Evolutionary conservation across 805 yeast genomes (phyloP).

Genomic region (Barnettozyma populi): DNA sequence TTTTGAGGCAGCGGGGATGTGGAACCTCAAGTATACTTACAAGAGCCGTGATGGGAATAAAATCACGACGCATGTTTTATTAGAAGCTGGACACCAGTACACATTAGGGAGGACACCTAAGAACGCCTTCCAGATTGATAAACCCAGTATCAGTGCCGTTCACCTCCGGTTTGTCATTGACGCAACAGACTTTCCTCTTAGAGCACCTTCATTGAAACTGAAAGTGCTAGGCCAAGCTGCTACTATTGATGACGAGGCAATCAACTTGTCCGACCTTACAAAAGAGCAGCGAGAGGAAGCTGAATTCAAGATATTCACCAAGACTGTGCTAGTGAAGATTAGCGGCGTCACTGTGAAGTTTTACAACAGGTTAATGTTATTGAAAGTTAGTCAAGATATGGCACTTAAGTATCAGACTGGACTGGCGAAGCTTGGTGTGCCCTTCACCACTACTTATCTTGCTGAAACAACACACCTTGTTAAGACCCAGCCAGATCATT

Average conservation of each 20-base stretch:
- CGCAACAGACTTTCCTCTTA: slow-evolving; percentile 10
- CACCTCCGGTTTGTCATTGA: slow-evolving; percentile 12
- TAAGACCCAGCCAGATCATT: slow-evolving; percentile 16
- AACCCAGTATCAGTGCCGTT: slow-evolving; percentile 9
- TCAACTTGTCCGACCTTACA: background rate
- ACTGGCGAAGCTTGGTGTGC: slow-evolving; percentile 26
- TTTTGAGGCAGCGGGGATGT: slow-evolving; percentile 2
- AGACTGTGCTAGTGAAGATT: slow-evolving; percentile 18
- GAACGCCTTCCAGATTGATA: slow-evolving; percentile 4
- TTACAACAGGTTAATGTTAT: slow-evolving; percentile 14
- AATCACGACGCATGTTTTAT: background rate
- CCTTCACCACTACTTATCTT: slow-evolving; percentile 16
- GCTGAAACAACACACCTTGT: slow-evolving; percentile 25
- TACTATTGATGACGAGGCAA: slow-evolving; percentile 4
- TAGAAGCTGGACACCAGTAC: slow-evolving; percentile 4
- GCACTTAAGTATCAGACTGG: slow-evolving; percentile 6
- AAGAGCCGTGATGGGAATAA: slow-evolving; percentile 1
- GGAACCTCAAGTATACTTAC: slow-evolving; percentile 10
- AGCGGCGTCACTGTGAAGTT: slow-evolving; percentile 10
- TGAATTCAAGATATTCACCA: background rate
- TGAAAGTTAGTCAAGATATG: slow-evolving; percentile 10
- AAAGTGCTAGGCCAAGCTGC: slow-evolving; percentile 9
- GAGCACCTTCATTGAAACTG: slow-evolving; percentile 8
- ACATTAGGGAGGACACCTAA: slow-evolving; percentile 9
- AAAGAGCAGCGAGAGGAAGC: slow-evolving; percentile 4